Percentiles rank a stretch among this genome's conserved stretches.
These are phyloP conservation scores for Elsinoe australis DNA, from an alignment of 2,329 filamentous ascomycete genomes.

Conservation along the genomic window DNA sequence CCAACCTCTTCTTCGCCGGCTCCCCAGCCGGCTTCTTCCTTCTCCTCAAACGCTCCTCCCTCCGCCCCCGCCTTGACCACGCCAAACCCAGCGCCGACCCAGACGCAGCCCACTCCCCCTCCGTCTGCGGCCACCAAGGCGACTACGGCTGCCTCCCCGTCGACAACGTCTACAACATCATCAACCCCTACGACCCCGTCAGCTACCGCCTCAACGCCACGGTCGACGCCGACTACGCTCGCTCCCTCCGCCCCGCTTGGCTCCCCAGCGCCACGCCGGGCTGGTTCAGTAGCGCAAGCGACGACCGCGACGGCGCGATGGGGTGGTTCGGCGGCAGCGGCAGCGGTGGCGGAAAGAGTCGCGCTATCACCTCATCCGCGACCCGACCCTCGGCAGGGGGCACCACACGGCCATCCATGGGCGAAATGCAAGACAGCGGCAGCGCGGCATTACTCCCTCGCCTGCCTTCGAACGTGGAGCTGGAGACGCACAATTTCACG, in stretches of 20 bases:
- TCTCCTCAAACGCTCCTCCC: conserved; percentile 63
- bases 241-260: conserved; percentile 65
- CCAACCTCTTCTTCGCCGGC: conserved; percentile 79
- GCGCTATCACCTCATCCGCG: conserved; percentile 24
- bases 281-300: conserved; percentile 34
- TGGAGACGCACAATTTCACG: conserved; percentile 92
- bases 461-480: conserved; percentile 57
- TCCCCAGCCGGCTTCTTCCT: conserved; percentile 91
- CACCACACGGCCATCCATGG: no score
- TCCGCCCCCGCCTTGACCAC: conserved; percentile 69
- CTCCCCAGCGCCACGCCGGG: conserved; percentile 63
- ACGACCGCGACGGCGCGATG: conserved; percentile 16
- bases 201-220: conserved; percentile 88
- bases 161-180: conserved; percentile 93
- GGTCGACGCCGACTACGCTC: conserved; percentile 72
- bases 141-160: conserved; percentile 85
- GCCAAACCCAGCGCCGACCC: conserved; percentile 65
- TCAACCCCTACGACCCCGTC: conserved; percentile 71
- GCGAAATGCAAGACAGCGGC: no score
- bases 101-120: conserved; percentile 34
- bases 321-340: conserved; percentile 35
- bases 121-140: conserved; percentile 69
- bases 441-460: conserved; percentile 31
- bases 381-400: no score
- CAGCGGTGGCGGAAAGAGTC: no score